Evolutionary conservation across 2,329 filamentous ascomycete genomes (phyloP), one percentile per base, ranked within the genome.

Genomic region (Paracoccidioides lutzii): DNA sequence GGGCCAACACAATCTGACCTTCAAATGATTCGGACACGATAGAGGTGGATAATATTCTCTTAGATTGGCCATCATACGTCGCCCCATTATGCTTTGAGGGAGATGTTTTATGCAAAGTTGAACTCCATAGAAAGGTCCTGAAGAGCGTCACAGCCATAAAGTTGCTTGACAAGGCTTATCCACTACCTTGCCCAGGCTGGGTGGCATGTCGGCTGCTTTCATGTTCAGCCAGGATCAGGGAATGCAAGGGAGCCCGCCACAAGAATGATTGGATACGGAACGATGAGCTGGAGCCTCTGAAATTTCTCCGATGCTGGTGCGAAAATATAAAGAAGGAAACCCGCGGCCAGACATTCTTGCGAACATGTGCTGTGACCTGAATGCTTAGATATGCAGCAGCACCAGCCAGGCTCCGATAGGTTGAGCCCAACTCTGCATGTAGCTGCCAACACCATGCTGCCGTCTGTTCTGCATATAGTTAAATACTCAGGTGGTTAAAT

Each of bases 51-150:
- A 52, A n/a, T 22, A 42, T 41, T 33, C 38, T 35, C 15, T 15
- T 41, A 42, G 28, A 42, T 42, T 42, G 50, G 38, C 50, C 22
- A 52, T 33, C 50, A 9, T 37, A 33, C 8, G 22, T 42, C 50
- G 50, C 50, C 50, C 50, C 50, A 52, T 52, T 52, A 28, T 40
- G 49, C 43, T 12, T 45, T 48, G 45, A 48, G 30, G 45, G 30
- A n/a, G 44, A 35, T 15, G 6, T 35, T 5, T 9, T 10, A 52
- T 41, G 28, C 50, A 42, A 37, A 35, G 50, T 3, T 52, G 28
- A 41, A 38, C 12, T 42, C 38, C 38, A 32, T 32, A 52, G 50
- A 30, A n/a, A 52, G 8, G 8, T 32, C 22, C 33, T 41, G 37
- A 37, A 22, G 22, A 52, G 50, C 38, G 50, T 42, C 38, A 42